Evolutionary conservation across 2,329 filamentous ascomycete genomes (phyloP), one percentile per base, ranked within the genome.

Genomic region (Epichloe elymi): DNA sequence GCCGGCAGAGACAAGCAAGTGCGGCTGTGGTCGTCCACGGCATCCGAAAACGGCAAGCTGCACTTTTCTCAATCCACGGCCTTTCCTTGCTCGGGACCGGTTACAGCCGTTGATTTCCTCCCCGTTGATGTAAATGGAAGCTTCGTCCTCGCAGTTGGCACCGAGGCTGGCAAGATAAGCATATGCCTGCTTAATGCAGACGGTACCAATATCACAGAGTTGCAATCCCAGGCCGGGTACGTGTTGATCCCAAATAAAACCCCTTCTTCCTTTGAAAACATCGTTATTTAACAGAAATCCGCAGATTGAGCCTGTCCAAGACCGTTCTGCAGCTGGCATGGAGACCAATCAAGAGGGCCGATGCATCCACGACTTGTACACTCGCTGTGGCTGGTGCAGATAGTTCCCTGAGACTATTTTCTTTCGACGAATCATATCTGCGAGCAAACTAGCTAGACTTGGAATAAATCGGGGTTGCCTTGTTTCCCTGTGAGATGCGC

Each of bases 1-100:
- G 91, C 90, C 1, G 88, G 90, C 3, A 77, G 93, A 59, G 93
- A 98, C 67, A 97, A 94, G 70, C 76, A 75, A 26, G 82, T 95
- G 38, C 86, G 86, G 62, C 62, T 90, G 42, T 91, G 87, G 87
- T 54, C 62, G 1, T 61, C 60, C 14, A 67, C 58, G 40, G 57
- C 58, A 37, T 40, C 46, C 6, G 67, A 60, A 54, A 63, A 58
- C 8, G 58, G 57, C n/a, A 62, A 59, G 17, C 52, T 61, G 20
- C 64, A 65, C 17, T 81, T 85, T 55, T 62, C 67, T 11, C 78
- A 80, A 54, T 74, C 72, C 6, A 64, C 73, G 3, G 74, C 74
- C 1, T 69, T 86, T 20, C 60, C 75, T 0, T 70, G 78, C 46
- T 74, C 76, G 17, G 71, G 74, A 19, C 73, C 87, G 0, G 80